Conservation (phyloP, 176 grass and related monocot species). For the Carex cristatella region DNA sequence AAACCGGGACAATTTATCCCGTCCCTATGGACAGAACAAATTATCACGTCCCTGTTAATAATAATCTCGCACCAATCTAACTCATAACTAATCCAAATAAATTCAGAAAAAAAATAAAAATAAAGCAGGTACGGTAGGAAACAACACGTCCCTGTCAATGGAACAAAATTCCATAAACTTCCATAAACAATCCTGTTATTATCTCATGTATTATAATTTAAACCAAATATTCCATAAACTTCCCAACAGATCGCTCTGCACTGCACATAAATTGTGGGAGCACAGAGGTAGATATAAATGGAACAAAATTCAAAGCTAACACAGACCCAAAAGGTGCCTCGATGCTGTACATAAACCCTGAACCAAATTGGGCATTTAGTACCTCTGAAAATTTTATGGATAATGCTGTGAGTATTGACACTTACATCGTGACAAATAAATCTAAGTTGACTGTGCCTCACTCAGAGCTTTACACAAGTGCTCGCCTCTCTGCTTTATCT, state of each 20-base stretch:
- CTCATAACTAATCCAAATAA: no score
- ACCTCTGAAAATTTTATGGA: conserved; percentile 92
- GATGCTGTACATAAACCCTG: conserved; percentile 30
- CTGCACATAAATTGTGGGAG: conserved; percentile 89
- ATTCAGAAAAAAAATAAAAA: no score
- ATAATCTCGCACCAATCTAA: no score
- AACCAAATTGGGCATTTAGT: conserved; percentile 84
- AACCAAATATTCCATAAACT: background rate
- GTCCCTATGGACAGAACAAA: no score
- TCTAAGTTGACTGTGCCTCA: conserved; percentile 46
- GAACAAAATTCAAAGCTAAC: conserved; percentile 66
- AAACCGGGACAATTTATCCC: no score
- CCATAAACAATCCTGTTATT: background rate
- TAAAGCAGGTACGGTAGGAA: no score
- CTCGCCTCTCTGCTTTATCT: conserved; percentile 79
- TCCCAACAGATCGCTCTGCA: conserved; percentile 41
- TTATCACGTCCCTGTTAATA: no score
- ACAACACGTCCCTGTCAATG: no score
- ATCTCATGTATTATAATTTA: background rate
- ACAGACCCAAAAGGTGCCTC: conserved; percentile 52
- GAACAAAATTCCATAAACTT: no score
- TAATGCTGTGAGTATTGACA: conserved; percentile 56
- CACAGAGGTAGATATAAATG: conserved; percentile 50
- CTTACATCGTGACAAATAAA: conserved; percentile 51
- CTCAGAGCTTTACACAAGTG: conserved; percentile 60